Base-by-base conservation (phyloP, 2,329 filamentous ascomycete genomes). In the Aspergillus novoparasiticus region DNA sequence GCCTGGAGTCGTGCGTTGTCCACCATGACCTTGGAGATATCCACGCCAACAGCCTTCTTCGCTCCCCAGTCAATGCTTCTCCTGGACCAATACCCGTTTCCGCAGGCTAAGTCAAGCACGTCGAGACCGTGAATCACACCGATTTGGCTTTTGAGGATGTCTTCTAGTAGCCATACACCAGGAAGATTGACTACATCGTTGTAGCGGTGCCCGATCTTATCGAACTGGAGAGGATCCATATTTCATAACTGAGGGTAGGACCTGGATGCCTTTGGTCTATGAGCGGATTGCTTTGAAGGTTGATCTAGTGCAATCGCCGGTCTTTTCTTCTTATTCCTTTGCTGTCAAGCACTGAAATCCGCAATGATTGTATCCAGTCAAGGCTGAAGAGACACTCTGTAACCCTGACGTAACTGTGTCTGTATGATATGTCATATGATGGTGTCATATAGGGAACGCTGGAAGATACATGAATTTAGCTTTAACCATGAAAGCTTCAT, bases 371-470 rank as follows among this genome's bases (percentile, higher is more conserved):
- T 41, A 41, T 19, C 6, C 39, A n/a, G 39, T n/a, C 1, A 41
- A 41, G 5, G 5, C 16, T 8, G 6, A 41, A 41, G 39, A n/a
- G 6, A n/a, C 14, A 41, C 16, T 9, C 16, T 21, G 41, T 43
- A 43, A 43, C 10, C n/a, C 10, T 21, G 19, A 43, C 41, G 41
- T 43, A 43, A 43, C 8, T 10, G 19, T 5, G 19, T 43, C 4
- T 19, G 19, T 19, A 10, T 4, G 10, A 8, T 43, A 21, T n/a
- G 14, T 43, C 41, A 21, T 11, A 43, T 9, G n/a, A 43, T 43
- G 9, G 19, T 11, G 11, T 2, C 30, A 4, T 32, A 11, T 0
- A 32, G 2, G 0, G 3, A 32, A 32, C 2, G 10, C 9, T 8
- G 41, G n/a, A 43, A n/a, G 16, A 43, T 43, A 43, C 6, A 12